Conservation (phyloP, 805 yeast species). For the Kazachstania psychrophila region DNA sequence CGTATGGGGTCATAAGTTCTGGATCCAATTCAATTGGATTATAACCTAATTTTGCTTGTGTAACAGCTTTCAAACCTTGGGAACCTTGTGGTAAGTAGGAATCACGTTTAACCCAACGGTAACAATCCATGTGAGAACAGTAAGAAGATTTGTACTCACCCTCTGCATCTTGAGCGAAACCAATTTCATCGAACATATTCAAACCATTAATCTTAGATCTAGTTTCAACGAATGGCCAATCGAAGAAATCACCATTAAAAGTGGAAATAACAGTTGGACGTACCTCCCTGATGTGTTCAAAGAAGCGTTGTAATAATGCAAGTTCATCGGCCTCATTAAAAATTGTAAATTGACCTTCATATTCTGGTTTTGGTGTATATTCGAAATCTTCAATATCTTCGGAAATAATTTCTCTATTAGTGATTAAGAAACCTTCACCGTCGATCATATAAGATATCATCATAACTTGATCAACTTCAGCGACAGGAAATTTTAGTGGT, state of each 20-base stretch:
- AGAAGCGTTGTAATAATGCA: slow-evolving; percentile 63
- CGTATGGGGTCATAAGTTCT: slow-evolving; percentile 96
- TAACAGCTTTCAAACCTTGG: slow-evolving; percentile 96
- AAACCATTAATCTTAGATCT: slow-evolving; percentile 77
- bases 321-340: slow-evolving; percentile 86
- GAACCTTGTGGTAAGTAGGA: slow-evolving; percentile 97
- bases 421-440: slow-evolving; percentile 89
- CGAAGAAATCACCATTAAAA: slow-evolving; percentile 96
- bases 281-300: slow-evolving; percentile 81
- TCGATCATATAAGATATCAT: slow-evolving; percentile 99
- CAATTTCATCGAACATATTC: slow-evolving; percentile 86
- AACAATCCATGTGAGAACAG: slow-evolving; percentile 97
- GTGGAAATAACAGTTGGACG: slow-evolving; percentile 96
- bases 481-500: slow-evolving; percentile 91
- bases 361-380: slow-evolving; percentile 95
- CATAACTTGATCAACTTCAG: slow-evolving; percentile 86
- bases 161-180: slow-evolving; percentile 80
- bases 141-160: slow-evolving; percentile 88
- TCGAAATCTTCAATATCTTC: slow-evolving; percentile 95
- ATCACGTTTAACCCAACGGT: slow-evolving; percentile 95
- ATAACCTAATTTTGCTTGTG: slow-evolving; percentile 89
- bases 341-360: slow-evolving; percentile 79
- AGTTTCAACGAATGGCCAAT: slow-evolving; percentile 96
- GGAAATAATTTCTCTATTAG: slow-evolving; percentile 88
- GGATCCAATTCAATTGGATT: slow-evolving; percentile 96